Percentiles rank a stretch among this genome's conserved stretches.
Evolutionary conservation across 306 rosid species (phyloP).

Genomic region (Prunus davidiana): DNA sequence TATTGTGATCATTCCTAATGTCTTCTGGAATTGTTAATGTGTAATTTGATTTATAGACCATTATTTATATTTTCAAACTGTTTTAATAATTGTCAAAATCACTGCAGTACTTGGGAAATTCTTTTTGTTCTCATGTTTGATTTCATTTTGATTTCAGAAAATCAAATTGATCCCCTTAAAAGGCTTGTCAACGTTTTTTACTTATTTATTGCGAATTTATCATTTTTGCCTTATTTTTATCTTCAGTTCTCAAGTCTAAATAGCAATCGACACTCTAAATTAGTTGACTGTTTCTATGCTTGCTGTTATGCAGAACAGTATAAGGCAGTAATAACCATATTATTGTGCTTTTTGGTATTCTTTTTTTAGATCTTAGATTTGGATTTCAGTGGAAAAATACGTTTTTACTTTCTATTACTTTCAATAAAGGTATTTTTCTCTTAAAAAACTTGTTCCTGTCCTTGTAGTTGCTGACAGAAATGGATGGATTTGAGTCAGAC

Average conservation of each 20-base stretch:
- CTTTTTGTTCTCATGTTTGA: background rate
- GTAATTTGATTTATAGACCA: background rate
- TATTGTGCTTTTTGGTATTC: background rate
- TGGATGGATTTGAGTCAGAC: constrained; percentile 97
- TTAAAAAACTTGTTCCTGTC: background rate
- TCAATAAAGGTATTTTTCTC: background rate
- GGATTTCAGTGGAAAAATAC: background rate
- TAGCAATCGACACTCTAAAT: background rate
- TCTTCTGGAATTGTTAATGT: background rate
- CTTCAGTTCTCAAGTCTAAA: background rate
- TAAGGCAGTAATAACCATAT: background rate
- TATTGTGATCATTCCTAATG: background rate
- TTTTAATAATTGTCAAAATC: background rate
- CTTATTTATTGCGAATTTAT: background rate
- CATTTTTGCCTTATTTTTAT: constrained; percentile 11
- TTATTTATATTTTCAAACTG: background rate
- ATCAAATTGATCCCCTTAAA: background rate
- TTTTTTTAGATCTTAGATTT: background rate
- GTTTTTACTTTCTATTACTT: background rate
- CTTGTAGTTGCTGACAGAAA: constrained; percentile 86
- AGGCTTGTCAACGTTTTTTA: background rate
- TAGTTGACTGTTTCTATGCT: background rate
- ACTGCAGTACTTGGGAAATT: background rate
- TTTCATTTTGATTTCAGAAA: background rate
- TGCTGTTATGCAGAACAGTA: background rate